Evolutionary conservation across 305 asterid species (phyloP).

Genomic region (Rubia peregrina): DNA sequence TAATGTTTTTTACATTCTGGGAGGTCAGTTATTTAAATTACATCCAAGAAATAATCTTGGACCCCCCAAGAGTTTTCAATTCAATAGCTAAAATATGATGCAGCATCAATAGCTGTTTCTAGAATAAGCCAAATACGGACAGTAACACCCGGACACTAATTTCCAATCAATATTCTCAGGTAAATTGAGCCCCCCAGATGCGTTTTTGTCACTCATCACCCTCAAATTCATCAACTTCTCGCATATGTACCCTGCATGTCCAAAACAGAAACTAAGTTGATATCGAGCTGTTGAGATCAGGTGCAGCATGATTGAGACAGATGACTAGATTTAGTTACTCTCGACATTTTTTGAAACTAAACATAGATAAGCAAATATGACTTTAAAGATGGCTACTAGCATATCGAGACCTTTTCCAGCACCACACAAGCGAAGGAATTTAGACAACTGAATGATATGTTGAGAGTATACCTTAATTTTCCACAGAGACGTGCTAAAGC

Average conservation of each 20-base stretch:
- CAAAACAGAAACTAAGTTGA: conserved; percentile 5
- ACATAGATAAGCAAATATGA: background rate
- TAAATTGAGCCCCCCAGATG: conserved; percentile 15
- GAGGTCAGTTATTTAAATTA: background rate
- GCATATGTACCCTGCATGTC: conserved; percentile 55
- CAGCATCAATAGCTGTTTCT: background rate
- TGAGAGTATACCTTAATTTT: conserved; percentile 52
- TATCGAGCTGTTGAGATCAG: background rate
- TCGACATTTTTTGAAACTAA: background rate
- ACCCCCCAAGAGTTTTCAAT: background rate
- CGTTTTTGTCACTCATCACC: conserved; percentile 23
- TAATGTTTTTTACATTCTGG: background rate
- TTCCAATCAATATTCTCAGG: background rate
- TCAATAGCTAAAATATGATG: background rate
- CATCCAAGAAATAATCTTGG: background rate
- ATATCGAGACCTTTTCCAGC: too few species aligned
- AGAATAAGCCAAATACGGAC: background rate
- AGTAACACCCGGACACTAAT: background rate
- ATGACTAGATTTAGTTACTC: background rate
- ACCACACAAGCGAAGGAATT: too few species aligned
- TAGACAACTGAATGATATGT: background rate
- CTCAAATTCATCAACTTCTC: conserved; percentile 39
- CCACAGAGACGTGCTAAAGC: conserved; percentile 85
- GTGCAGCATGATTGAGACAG: background rate
- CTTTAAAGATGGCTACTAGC: too few species aligned